phyloP scores from a whole-genome alignment of 2,329 filamentous ascomycete genomes.

The Ophiocordyceps australis region DNA sequence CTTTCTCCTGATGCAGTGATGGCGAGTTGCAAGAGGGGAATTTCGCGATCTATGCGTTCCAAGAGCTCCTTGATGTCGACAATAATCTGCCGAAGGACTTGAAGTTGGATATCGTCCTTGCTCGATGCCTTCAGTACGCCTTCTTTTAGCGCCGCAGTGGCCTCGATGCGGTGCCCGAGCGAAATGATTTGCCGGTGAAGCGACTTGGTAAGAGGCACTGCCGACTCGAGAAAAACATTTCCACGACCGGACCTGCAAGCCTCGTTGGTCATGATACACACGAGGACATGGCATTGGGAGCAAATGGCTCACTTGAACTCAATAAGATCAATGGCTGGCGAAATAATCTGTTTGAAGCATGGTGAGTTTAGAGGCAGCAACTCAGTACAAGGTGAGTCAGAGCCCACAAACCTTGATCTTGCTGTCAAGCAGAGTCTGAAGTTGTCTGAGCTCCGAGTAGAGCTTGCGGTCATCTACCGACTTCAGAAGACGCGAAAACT shows the following conservation, averaged over 20 bases:
- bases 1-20: slow-evolving; percentile 88
- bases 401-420: slow-evolving; percentile 58
- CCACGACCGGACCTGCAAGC: slow-evolving; percentile 28
- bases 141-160: slow-evolving; percentile 48
- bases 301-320: slow-evolving; percentile 54
- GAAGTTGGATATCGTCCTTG: slow-evolving; percentile 18
- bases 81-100: slow-evolving; percentile 53
- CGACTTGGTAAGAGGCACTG: slow-evolving; percentile 64
- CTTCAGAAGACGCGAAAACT: slow-evolving; percentile 63
- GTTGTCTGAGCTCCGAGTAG: slow-evolving; percentile 44
- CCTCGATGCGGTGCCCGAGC: slow-evolving; percentile 57
- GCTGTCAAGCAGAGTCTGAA: slow-evolving; percentile 60
- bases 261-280: slow-evolving; percentile 1
- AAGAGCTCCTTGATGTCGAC: slow-evolving; percentile 59
- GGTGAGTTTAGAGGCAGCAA: too few species aligned
- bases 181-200: slow-evolving; percentile 69
- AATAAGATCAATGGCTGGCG: slow-evolving; percentile 81
- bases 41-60: slow-evolving; percentile 68
- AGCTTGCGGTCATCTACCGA: slow-evolving; percentile 54
- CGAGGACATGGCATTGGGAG: slow-evolving; percentile 5
- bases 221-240: slow-evolving; percentile 55
- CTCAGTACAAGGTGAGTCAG: not conserved
- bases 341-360: slow-evolving; percentile 65
- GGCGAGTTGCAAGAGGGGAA: slow-evolving; percentile 80
- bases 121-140: slow-evolving; percentile 17